A percentile compares a stretch with the other conserved stretches of the same genome.
These are phyloP conservation scores for Gloeostereum incarnatum DNA, from an alignment of 768 basidiomycete genomes.

Conservation along the genomic window DNA sequence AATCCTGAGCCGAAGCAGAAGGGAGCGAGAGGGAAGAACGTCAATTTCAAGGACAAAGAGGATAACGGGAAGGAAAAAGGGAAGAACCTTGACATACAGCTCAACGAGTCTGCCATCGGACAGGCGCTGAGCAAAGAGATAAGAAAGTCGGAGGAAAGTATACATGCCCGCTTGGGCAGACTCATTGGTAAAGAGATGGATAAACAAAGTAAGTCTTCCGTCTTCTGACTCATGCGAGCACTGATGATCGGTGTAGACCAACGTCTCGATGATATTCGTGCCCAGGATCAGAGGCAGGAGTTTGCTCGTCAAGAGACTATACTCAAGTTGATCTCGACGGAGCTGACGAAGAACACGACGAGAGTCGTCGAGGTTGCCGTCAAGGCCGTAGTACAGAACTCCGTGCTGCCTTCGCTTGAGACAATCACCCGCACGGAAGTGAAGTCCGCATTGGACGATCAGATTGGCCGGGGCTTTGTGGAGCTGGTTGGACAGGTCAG, in stretches of 20 bases:
- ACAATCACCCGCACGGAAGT: conserved; percentile 78
- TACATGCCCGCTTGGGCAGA: conserved; percentile 70
- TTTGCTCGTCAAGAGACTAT: conserved; percentile 84
- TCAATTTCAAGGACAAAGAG: conserved; percentile 42
- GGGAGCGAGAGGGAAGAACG: conserved; percentile 46
- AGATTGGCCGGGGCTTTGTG: conserved; percentile 64
- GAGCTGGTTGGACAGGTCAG: conserved; percentile 68
- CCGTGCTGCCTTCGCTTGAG: conserved; percentile 76
- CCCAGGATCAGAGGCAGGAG: conserved; percentile 70
- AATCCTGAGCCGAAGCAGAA: conserved; percentile 36
- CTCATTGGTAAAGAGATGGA: conserved; percentile 83
- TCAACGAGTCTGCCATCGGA: conserved; percentile 47
- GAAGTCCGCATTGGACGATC: conserved; percentile 66
- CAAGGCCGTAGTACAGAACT: conserved; percentile 76
- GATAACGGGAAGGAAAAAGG: conserved; percentile 22
- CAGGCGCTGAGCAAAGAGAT: conserved; percentile 68
- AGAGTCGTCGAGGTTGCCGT: conserved; percentile 86
- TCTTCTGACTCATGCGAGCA: conserved; percentile 1
- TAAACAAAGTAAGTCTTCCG: conserved; percentile 62
- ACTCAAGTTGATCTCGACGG: conserved; percentile 78
- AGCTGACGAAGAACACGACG: conserved; percentile 81
- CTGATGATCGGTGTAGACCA: conserved; percentile 40
- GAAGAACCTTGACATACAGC: conserved; percentile 19
- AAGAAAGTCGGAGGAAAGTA: conserved; percentile 71
- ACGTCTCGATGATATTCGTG: conserved; percentile 76